Evolutionary conservation across 495 filamentous ascomycete species (phyloP), one percentile per base, ranked within the genome.

Genomic region (Annulohypoxylon stygium): DNA sequence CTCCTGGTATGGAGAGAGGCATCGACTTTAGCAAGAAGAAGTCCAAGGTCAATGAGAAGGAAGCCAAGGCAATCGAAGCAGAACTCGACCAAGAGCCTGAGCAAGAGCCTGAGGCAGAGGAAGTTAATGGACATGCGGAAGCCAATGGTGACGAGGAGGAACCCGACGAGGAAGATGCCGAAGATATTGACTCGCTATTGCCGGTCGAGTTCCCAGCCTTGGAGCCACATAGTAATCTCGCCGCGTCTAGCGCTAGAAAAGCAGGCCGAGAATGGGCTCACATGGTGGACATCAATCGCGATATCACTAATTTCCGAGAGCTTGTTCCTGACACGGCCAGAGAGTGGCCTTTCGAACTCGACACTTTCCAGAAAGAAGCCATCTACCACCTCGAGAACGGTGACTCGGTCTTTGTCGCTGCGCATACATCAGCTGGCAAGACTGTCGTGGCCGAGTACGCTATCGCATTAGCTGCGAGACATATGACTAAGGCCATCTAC

Each of bases 401-500:
- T 20, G 96, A 99, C 77, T 98, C 96, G 0, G 96, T 99, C 43
- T 99, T 99, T 76, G 97, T 99, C 30, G 96, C 97, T n/a, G 96
- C 96, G 4, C 96, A 99, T 79, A 99, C 96, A 0, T 99, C 97
- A 18, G 96, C 96, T 30, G 96, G 96, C 39, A 99, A 99, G 85
- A 99, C 96, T 3, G 96, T 98, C 1, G 96, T 99, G 6, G 96
- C 96, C 23, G 96, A 99, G 76, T 99, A 99, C 81, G 96, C 94
- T 26, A 99, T 99, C 81, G 94, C 97, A 3, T 83, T 99, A 71
- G 96, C 96, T 26, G 92, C 92, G 4, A 97, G 94, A 75, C 96
- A 98, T 78, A 98, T 98, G 96, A 99, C 96, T 30, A 99, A 99
- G 78, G 95, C 96, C 33, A 98, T 99, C 71, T 99, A 99, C 80